Percentiles rank a stretch among this genome's conserved stretches.
These are phyloP conservation scores for Microbotryum violaceum DNA, from an alignment of 1,284 basidiomycete species.

Conservation along the genomic window DNA sequence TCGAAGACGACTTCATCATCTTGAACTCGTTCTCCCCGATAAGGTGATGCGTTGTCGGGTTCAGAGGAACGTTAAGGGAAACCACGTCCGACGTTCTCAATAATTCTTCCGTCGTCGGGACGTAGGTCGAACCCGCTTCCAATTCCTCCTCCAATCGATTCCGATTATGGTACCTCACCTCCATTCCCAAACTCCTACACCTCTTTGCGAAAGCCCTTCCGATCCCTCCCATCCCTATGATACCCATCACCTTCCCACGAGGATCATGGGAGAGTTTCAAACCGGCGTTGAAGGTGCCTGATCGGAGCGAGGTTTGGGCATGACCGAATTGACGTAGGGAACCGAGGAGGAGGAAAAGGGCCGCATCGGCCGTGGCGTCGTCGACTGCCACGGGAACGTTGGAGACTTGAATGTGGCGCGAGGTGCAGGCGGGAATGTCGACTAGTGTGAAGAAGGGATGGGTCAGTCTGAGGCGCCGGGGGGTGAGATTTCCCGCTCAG, in stretches of 20 bases:
- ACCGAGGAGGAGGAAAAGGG: conserved; percentile 73
- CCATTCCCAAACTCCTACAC: conserved; percentile 60
- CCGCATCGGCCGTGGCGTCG: conserved; percentile 84
- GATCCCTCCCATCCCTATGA: conserved; percentile 85
- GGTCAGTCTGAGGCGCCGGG: no score
- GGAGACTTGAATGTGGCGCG: conserved; percentile 62
- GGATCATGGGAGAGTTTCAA: conserved; percentile 61
- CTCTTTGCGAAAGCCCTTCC: conserved; percentile 48
- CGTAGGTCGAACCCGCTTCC: conserved; percentile 48
- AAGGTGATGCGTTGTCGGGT: conserved; percentile 62
- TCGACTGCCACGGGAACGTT: conserved; percentile 88
- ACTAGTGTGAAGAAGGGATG: background rate
- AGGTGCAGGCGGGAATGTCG: background rate
- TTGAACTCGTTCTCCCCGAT: conserved; percentile 73
- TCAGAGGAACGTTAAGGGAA: conserved; percentile 47
- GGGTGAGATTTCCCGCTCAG: no score
- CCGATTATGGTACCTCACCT: conserved; percentile 66
- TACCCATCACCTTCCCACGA: conserved; percentile 67
- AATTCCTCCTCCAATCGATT: conserved; percentile 39
- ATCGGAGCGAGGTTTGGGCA: conserved; percentile 48
- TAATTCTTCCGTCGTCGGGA: conserved; percentile 60
- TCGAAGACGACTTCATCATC: conserved; percentile 66
- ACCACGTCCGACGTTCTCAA: conserved; percentile 69
- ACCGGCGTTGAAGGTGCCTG: conserved; percentile 52
- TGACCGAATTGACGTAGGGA: conserved; percentile 69